Percentiles rank a stretch among this genome's conserved stretches.
Evolutionary conservation across 345 rosid species (phyloP).

Genomic region (Eucalyptus coolabah): DNA sequence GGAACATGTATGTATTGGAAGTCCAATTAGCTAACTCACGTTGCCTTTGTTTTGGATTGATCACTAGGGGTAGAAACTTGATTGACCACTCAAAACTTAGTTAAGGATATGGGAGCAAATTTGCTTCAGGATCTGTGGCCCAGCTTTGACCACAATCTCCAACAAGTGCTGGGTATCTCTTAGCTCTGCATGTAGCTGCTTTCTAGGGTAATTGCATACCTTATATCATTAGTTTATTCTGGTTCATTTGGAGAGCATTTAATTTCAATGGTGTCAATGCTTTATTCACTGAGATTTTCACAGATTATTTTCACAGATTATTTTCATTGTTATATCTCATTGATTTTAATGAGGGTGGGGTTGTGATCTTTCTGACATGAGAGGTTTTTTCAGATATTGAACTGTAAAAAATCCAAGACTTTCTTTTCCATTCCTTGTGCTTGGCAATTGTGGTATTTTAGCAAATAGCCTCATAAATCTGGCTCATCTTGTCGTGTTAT

Average conservation of each 20-base stretch:
- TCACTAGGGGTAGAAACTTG: background rate
- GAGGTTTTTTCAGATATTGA: background rate
- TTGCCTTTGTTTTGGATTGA: background rate
- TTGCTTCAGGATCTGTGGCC: background rate
- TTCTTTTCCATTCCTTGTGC: background rate
- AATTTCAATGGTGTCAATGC: background rate
- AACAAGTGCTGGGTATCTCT: background rate
- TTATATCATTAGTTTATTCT: background rate
- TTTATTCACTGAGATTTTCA: background rate
- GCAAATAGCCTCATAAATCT: background rate
- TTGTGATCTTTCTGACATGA: background rate
- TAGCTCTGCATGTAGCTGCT: background rate
- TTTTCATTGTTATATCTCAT: background rate
- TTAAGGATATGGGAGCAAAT: background rate
- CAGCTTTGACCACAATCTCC: background rate
- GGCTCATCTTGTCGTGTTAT: background rate
- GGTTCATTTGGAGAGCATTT: background rate
- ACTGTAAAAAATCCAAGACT: background rate
- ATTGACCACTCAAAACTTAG: background rate
- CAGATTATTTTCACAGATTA: background rate
- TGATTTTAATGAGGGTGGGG: background rate
- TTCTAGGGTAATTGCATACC: background rate
- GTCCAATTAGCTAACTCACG: background rate
- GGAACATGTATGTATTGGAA: conserved; percentile 51
- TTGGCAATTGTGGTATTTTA: background rate